Conservation (phyloP, 176 grass and related monocot species). For the Ensete glaucum region DNA sequence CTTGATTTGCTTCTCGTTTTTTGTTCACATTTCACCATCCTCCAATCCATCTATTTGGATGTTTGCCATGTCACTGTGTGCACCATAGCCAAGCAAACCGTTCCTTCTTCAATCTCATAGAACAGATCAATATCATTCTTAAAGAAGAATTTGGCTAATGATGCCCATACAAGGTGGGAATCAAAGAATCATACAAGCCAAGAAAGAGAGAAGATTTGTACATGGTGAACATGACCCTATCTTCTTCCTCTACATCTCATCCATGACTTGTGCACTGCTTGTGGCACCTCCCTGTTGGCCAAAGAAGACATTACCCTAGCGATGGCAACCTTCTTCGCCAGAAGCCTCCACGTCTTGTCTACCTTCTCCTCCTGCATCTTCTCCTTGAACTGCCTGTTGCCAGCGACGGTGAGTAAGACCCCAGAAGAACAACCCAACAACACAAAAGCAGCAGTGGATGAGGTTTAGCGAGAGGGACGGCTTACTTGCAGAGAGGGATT, state of each 20-base stretch:
- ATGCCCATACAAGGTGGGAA: no score
- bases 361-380: constrained; percentile 45
- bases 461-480: not conserved
- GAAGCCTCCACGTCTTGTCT: constrained; percentile 55
- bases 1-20: no score
- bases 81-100: no score
- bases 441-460: not conserved
- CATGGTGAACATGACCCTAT: not conserved
- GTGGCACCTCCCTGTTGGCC: constrained; percentile 29
- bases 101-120: no score
- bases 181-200: not conserved
- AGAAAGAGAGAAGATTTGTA: not conserved
- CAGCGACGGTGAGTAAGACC: no score
- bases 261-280: constrained; percentile 27
- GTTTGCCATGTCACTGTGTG: no score
- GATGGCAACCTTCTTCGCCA: constrained; percentile 54
- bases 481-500: constrained; percentile 74
- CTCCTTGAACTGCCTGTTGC: constrained; percentile 37
- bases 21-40: no score
- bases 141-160: no score
- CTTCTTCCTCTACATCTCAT: constrained; percentile 23
- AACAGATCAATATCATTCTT: no score
- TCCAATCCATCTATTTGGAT: no score
- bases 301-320: constrained; percentile 37
- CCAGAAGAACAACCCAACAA: no score